These are phyloP conservation scores for Polyporus tsugae DNA, from an alignment of 1,284 basidiomycete species.

Conservation along the genomic window DNA sequence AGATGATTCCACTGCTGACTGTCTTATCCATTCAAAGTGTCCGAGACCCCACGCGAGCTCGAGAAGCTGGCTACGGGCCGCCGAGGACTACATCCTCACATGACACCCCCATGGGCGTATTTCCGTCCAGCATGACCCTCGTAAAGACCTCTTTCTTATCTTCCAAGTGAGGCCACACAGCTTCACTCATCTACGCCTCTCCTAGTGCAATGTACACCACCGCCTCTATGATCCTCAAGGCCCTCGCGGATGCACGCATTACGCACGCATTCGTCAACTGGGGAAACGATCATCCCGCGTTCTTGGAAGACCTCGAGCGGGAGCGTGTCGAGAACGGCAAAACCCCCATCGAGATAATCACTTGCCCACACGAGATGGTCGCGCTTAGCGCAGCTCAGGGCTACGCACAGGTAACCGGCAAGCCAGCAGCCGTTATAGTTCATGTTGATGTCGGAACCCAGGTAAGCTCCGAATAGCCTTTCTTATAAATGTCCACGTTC, in stretches of 20 bases:
- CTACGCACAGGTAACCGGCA: conserved; percentile 70
- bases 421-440: conserved; percentile 73
- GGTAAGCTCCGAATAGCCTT: conserved; percentile 43
- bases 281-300: conserved; percentile 76
- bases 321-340: conserved; percentile 54
- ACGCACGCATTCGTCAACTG: conserved; percentile 80
- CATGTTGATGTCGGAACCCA: conserved; percentile 81
- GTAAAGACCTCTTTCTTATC: too few species aligned
- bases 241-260: conserved; percentile 66
- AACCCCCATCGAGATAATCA: conserved; percentile 60
- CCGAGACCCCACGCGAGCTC: neutral
- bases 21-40: neutral
- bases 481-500: neutral
- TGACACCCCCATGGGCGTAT: neutral
- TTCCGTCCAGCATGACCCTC: neutral
- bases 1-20: too few species aligned
- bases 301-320: conserved; percentile 72
- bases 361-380: conserved; percentile 80
- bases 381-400: conserved; percentile 76
- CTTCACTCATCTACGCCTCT: neutral
- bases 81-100: neutral
- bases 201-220: conserved; percentile 66
- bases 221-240: conserved; percentile 64
- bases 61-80: neutral
- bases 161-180: too few species aligned